Base-by-base conservation (phyloP, 495 filamentous ascomycete species). In the Astrothelium macrocarpum region DNA sequence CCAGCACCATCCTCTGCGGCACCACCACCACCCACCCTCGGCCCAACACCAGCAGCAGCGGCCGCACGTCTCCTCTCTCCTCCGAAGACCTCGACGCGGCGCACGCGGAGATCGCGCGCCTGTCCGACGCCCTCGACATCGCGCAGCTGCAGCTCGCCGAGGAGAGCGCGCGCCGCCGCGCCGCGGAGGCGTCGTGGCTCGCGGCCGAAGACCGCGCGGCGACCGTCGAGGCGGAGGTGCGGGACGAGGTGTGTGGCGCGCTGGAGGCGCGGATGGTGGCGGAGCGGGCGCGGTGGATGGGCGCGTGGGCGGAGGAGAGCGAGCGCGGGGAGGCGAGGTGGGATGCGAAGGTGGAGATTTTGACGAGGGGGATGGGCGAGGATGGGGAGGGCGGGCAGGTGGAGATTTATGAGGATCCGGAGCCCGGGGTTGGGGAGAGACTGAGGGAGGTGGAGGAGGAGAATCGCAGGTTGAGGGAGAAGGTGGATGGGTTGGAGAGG, bases 231-330 rank as follows among this genome's bases (percentile, higher is more conserved):
- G 84, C 87, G 71, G 86, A 88, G 14, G 83, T 97, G 42, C 86
- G 94, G n/a, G 94, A 96, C 70, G 92, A 96, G 67, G 89, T 90
- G 66, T 90, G 84, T 70, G 77, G 75, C 1, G 94, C 97, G 72
- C 94, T 95, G 80, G 94, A 98, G 70, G 81, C 79, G 60, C 81
- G 81, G 39, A 77, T 95, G 53, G 85, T 86, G 64, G 76, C 82
- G 26, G 90, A 95, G 69, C 83, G 90, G 74, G 79, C 79, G 32
- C 79, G 88, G 23, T 96, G 89, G 89, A 84, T 89, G 67, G 84
- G 78, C 16, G 86, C 85, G 18, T 83, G 87, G 79, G 86, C 86
- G 32, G 82, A 77, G 16, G 88, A 96, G 73, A 70, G 76, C 62
- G 85, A 81, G 42, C 78, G 78, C 43, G 79, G 82, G 39, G 90